Evolutionary conservation across 495 filamentous ascomycete species (phyloP).

Genomic region (Niebla homalea): DNA sequence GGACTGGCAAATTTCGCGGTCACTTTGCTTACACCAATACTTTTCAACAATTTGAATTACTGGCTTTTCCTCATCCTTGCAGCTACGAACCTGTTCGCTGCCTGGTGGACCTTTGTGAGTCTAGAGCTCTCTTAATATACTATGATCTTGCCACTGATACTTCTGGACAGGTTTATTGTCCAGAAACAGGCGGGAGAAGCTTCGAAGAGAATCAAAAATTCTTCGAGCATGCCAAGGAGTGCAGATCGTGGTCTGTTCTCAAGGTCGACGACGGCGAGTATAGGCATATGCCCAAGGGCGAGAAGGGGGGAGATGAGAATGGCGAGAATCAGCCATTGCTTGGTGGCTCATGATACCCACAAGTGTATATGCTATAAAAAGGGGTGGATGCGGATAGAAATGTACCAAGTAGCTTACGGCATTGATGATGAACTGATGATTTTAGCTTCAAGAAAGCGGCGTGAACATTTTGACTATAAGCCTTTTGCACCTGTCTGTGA

Average conservation of each 20-base stretch:
- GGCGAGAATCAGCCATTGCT: slow-evolving; percentile 30
- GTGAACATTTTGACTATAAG: no score
- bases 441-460: no score
- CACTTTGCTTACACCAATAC: slow-evolving; percentile 40
- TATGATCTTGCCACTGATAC: background rate
- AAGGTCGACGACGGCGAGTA: slow-evolving; percentile 35
- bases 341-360: slow-evolving; percentile 9
- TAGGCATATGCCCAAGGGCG: slow-evolving; percentile 28
- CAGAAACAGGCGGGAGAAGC: slow-evolving; percentile 38
- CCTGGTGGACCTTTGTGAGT: slow-evolving; percentile 33
- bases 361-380: background rate
- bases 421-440: background rate
- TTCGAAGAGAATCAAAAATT: slow-evolving; percentile 46
- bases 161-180: slow-evolving; percentile 24
- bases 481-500: no score
- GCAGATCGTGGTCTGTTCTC: slow-evolving; percentile 33
- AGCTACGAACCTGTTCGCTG: slow-evolving; percentile 38
- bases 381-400: no score
- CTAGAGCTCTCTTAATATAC: background rate
- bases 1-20: slow-evolving; percentile 43
- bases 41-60: slow-evolving; percentile 42
- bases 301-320: slow-evolving; percentile 21
- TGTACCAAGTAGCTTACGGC: no score
- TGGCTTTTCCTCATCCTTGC: slow-evolving; percentile 43
- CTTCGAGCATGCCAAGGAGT: slow-evolving; percentile 34